Percentiles rank a stretch among this genome's conserved stretches.
phyloP scores from a whole-genome alignment of 1,139 yeast species.

The Pichia sp. region DNA sequence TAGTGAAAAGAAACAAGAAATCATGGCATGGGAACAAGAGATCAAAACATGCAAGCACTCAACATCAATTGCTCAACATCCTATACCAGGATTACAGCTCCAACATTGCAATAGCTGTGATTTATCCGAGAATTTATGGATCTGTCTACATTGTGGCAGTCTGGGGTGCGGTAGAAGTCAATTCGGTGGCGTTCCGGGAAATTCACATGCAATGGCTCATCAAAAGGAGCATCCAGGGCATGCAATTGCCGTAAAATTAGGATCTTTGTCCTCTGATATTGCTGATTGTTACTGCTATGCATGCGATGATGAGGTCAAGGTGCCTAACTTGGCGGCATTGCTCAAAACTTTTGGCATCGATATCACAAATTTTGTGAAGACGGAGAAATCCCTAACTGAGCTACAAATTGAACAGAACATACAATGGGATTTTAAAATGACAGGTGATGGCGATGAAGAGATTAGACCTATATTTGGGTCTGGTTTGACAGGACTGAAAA shows the following conservation, averaged over 20 bases:
- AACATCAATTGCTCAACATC: constrained; percentile 38
- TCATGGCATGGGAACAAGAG: constrained; percentile 90
- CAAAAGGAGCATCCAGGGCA: constrained; percentile 47
- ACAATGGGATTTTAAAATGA: constrained; percentile 88
- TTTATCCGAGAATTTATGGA: constrained; percentile 75
- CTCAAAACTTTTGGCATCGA: constrained; percentile 65
- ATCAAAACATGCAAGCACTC: constrained; percentile 76
- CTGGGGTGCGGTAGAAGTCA: constrained; percentile 93
- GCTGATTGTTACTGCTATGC: constrained; percentile 83
- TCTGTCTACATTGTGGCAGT: constrained; percentile 82
- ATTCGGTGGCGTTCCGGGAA: constrained; percentile 87
- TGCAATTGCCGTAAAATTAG: constrained; percentile 82
- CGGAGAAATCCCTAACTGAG: constrained; percentile 84
- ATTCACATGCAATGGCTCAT: constrained; percentile 83
- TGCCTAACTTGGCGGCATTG: constrained; percentile 47
- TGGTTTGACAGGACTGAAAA: constrained; percentile 73
- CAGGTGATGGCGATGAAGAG: constrained; percentile 61
- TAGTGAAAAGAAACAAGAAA: constrained; percentile 57
- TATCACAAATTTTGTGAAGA: constrained; percentile 45
- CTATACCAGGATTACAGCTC: constrained; percentile 30
- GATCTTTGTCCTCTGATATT: constrained; percentile 69
- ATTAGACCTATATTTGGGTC: constrained; percentile 60
- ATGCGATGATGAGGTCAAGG: constrained; percentile 84
- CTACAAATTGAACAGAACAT: constrained; percentile 86
- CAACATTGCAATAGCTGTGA: constrained; percentile 61